Evolutionary conservation across 345 rosid genomes (phyloP), one percentile per base, ranked within the genome.

Genomic region (Sonneratia alba): DNA sequence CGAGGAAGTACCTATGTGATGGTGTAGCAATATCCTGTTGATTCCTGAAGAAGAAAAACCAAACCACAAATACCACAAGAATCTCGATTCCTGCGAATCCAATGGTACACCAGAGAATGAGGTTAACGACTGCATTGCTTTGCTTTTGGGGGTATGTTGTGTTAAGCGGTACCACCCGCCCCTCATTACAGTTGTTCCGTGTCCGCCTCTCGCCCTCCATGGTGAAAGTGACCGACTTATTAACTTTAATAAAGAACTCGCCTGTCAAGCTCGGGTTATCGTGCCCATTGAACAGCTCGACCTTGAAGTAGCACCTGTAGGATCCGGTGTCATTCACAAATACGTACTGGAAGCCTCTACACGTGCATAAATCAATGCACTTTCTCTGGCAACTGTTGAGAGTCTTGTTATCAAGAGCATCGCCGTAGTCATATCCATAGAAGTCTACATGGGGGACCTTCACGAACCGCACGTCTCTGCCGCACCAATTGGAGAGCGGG

Each of bases 101-200:
- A 3, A 32, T 3, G 13, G 77, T 73, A 21, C 77, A 76, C 80
- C 77, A 78, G 19, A 79, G 69, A 55, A 84, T 1, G 47, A 78
- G 65, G 49, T n/a, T 68, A 63, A 80, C 42, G 9, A 70, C 27
- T n/a, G 55, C 67, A 56, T 45, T 36, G 27, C 57, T 68, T 0
- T 32, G 38, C 15, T 37, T 49, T 38, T 34, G 37, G 6, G 19
- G 11, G 47, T 77, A n/a, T n/a, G n/a, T n/a, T n/a, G n/a, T n/a
- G n/a, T n/a, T n/a, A n/a, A n/a, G n/a, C n/a, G n/a, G n/a, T n/a
- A n/a, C 61, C 53, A 1, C 67, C 38, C 0, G 6, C 1, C 4
- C 10, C 9, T 21, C 49, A 24, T 9, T 7, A 22, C 72, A 74
- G 22, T 1, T 69, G 49, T 40, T n/a, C 15, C 16, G 68, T 4